These are phyloP conservation scores for Fraxinus ornus DNA, from an alignment of 305 asterid species.

Conservation along the genomic window DNA sequence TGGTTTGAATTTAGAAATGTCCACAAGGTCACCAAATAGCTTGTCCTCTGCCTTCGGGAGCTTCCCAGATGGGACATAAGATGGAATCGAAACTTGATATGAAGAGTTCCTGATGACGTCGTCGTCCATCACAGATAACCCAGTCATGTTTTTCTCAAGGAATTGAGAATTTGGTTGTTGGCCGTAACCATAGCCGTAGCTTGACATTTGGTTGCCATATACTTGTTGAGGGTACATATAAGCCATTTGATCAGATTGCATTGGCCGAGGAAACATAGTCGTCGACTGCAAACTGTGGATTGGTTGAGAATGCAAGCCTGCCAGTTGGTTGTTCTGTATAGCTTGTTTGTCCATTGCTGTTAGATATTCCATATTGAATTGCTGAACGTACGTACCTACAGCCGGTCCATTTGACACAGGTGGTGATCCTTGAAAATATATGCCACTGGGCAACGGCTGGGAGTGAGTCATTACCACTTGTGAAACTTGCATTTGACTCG, in stretches of 20 bases:
- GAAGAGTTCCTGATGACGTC: slow-evolving; percentile 46
- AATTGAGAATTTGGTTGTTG: slow-evolving; percentile 66
- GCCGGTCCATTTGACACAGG: slow-evolving; percentile 37
- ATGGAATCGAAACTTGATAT: slow-evolving; percentile 39
- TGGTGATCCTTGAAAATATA: slow-evolving; percentile 42
- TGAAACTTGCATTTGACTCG: slow-evolving; percentile 37
- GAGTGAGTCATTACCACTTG: slow-evolving; percentile 30
- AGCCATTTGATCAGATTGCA: slow-evolving; percentile 72
- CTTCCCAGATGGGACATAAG: slow-evolving; percentile 51
- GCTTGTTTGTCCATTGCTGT: slow-evolving; percentile 36
- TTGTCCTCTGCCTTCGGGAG: slow-evolving; percentile 84
- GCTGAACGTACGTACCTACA: slow-evolving; percentile 47
- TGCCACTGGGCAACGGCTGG: slow-evolving; percentile 44
- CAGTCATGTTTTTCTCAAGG: slow-evolving; percentile 67
- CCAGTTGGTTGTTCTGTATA: slow-evolving; percentile 51
- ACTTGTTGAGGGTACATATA: slow-evolving; percentile 76
- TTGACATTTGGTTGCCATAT: slow-evolving; percentile 63
- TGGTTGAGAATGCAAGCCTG: slow-evolving; percentile 44
- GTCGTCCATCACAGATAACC: slow-evolving; percentile 67
- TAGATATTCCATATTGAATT: slow-evolving; percentile 32
- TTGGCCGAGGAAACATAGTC: slow-evolving; percentile 73
- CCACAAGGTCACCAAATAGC: slow-evolving; percentile 94
- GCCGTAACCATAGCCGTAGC: slow-evolving; percentile 39
- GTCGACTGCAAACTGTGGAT: slow-evolving; percentile 33
- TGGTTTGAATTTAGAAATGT: slow-evolving; percentile 72